Evolutionary conservation across 257 asterid species (phyloP).

Genomic region (Anisodus tanguticus): DNA sequence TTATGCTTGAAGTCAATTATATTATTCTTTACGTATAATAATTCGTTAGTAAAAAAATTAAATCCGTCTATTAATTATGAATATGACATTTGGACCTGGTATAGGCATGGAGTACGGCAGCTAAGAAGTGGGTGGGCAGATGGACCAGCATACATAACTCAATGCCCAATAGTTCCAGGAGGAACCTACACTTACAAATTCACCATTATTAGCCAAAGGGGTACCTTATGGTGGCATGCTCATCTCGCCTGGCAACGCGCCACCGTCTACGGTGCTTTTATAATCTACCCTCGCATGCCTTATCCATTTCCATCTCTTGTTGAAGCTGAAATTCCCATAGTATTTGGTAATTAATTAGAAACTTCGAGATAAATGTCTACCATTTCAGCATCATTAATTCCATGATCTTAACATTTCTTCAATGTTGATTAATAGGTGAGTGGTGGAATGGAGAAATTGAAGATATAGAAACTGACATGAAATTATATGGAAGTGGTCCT

Average conservation of each 20-base stretch:
- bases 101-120: conserved; percentile 83
- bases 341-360: conserved; percentile 50
- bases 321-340: conserved; percentile 49
- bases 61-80: neutral
- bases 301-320: conserved; percentile 49
- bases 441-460: conserved; percentile 82
- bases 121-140: conserved; percentile 80
- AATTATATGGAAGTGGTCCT: conserved; percentile 72
- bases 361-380: neutral
- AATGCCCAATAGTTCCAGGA: conserved; percentile 60
- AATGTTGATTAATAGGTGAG: conserved; percentile 56
- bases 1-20: neutral
- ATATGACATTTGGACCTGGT: neutral
- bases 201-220: conserved; percentile 58
- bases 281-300: conserved; percentile 66
- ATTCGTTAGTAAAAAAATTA: no score
- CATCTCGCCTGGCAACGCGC: conserved; percentile 89
- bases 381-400: neutral
- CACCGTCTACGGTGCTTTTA: conserved; percentile 75
- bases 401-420: neutral
- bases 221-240: conserved; percentile 91
- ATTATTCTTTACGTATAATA: no score
- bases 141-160: conserved; percentile 47
- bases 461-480: conserved; percentile 60
- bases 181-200: conserved; percentile 60